A percentile compares a stretch with the other conserved stretches of the same genome.
These are phyloP conservation scores for Plasmodium gaboni DNA, from an alignment of 169 alveolate genomes.

Conservation along the genomic window DNA sequence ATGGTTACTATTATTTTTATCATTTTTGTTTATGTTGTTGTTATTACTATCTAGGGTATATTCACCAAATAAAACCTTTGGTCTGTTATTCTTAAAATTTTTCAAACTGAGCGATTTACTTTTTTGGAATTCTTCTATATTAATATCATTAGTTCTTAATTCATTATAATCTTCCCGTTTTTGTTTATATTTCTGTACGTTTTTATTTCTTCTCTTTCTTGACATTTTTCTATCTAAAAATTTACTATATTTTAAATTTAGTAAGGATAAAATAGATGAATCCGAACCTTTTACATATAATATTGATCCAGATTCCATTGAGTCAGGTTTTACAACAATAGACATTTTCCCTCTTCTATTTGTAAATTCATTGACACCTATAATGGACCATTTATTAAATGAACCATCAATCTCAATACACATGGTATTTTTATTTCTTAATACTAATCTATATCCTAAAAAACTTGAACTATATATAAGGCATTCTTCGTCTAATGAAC, in stretches of 20 bases:
- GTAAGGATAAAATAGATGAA: conserved; percentile 54
- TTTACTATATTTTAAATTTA: conserved; percentile 59
- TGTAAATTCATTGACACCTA: conserved; percentile 74
- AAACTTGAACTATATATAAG: conserved; percentile 65
- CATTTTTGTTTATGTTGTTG: background rate
- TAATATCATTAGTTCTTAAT: background rate
- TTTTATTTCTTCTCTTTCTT: conserved; percentile 19
- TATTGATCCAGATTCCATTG: conserved; percentile 57
- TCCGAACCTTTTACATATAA: conserved; percentile 76
- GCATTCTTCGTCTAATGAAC: conserved; percentile 75
- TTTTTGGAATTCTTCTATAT: conserved; percentile 1
- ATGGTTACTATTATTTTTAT: background rate
- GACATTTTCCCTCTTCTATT: conserved; percentile 76
- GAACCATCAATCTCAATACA: conserved; percentile 71
- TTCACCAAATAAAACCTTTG: conserved; percentile 8
- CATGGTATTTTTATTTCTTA: conserved; percentile 73
- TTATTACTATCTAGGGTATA: too few species aligned
- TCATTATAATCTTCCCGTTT: background rate
- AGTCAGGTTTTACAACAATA: conserved; percentile 71
- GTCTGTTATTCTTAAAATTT: background rate
- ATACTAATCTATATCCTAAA: conserved; percentile 57
- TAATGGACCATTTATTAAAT: conserved; percentile 68
- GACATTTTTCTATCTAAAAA: conserved; percentile 40
- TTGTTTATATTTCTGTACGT: background rate
- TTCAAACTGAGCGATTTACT: background rate